Conservation (phyloP, 73 alveolate species). For the Paraurostyla sp. region DNA sequence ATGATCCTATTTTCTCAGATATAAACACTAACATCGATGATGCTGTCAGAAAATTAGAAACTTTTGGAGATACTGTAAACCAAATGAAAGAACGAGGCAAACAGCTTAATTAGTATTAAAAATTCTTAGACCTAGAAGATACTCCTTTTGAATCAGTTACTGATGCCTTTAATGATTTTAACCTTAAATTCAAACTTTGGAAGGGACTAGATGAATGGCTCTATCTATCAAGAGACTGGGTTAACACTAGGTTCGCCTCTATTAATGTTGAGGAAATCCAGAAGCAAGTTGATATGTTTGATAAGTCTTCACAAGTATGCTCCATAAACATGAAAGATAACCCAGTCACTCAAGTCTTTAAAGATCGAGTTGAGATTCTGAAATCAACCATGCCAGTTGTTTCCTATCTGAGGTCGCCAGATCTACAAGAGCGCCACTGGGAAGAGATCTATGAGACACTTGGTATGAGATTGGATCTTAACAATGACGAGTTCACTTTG, state of each 20-base stretch:
- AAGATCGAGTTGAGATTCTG: conserved; percentile 79
- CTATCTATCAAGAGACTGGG: conserved; percentile 80
- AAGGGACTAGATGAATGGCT: conserved; percentile 84
- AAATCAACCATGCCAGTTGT: conserved; percentile 94
- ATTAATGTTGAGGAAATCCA: conserved; percentile 88
- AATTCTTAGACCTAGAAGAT: conserved; percentile 82
- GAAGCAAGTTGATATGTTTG: conserved; percentile 79
- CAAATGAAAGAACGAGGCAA: conserved; percentile 79
- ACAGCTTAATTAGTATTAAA: conserved; percentile 73
- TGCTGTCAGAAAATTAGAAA: conserved; percentile 60
- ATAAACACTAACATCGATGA: conserved; percentile 51
- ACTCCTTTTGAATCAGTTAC: conserved; percentile 82
- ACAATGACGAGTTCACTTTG: conserved; percentile 83
- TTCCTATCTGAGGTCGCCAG: conserved; percentile 80
- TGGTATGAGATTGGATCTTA: conserved; percentile 72
- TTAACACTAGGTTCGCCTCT: conserved; percentile 76
- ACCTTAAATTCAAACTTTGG: conserved; percentile 85
- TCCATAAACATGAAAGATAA: conserved; percentile 78
- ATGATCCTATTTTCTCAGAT: conserved; percentile 51
- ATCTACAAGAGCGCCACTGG: conserved; percentile 89
- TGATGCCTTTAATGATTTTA: conserved; percentile 74
- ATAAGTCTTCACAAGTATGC: conserved; percentile 76
- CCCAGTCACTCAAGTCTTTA: conserved; percentile 77
- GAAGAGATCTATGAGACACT: conserved; percentile 79
- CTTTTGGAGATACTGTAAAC: conserved; percentile 63